Conservation (phyloP, 1,284 basidiomycete species). For the Puccinia novopanici region DNA sequence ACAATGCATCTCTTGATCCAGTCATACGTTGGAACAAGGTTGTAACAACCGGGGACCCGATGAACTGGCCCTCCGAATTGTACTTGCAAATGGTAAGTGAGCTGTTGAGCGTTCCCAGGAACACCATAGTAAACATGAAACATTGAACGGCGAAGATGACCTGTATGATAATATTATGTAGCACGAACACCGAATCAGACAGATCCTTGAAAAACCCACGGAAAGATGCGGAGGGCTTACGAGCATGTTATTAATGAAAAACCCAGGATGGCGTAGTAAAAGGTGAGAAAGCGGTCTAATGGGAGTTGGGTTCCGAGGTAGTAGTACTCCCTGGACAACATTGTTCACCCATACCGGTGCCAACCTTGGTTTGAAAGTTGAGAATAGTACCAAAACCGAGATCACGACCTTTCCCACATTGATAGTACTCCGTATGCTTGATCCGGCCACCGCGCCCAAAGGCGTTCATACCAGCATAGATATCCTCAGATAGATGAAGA, state of each 20-base stretch:
- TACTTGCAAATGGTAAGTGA: slow-evolving; percentile 77
- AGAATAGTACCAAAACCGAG: slow-evolving; percentile 97
- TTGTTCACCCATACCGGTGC: slow-evolving; percentile 99
- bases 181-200: neutral
- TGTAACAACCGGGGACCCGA: slow-evolving; percentile 81
- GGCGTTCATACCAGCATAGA: slow-evolving; percentile 98
- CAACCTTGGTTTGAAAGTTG: slow-evolving; percentile 99
- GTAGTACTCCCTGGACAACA: slow-evolving; percentile 98
- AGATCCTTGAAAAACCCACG: neutral
- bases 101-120: slow-evolving; percentile 84
- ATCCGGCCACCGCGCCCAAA: slow-evolving; percentile 94
- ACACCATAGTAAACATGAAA: slow-evolving; percentile 80
- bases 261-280: slow-evolving; percentile 99
- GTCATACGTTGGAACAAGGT: slow-evolving; percentile 79
- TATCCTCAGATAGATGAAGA: slow-evolving; percentile 97
- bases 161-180: neutral
- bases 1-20: slow-evolving; percentile 95
- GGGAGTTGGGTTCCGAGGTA: slow-evolving; percentile 98
- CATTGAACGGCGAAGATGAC: slow-evolving; percentile 88
- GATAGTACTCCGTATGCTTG: slow-evolving; percentile 98
- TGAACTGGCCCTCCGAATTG: slow-evolving; percentile 69
- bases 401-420: slow-evolving; percentile 89
- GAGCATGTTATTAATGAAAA: slow-evolving; percentile 99
- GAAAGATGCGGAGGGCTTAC: slow-evolving; percentile 55
- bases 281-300: slow-evolving; percentile 96